phyloP scores from a whole-genome alignment of 345 rosid genomes.

The Populus tremula region DNA sequence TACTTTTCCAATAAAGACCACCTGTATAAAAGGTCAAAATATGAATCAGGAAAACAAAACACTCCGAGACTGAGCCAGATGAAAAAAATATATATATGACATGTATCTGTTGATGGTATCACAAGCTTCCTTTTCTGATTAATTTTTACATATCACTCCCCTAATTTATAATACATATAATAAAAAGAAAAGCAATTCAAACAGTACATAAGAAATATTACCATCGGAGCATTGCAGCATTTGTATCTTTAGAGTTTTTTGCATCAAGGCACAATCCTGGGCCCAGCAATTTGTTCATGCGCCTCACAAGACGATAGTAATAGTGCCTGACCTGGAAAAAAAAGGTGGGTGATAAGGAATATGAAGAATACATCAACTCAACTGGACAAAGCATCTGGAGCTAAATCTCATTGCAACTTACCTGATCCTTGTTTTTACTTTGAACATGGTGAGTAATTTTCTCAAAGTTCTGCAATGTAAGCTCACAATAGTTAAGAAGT shows the following conservation, averaged over 20 bases:
- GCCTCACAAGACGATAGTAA: slow-evolving; percentile 93
- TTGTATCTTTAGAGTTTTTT: slow-evolving; percentile 95
- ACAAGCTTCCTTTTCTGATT: background rate
- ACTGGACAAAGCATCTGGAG: slow-evolving; percentile 1
- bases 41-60: background rate
- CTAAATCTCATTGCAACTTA: slow-evolving; percentile 25
- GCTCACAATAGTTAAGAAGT: slow-evolving; percentile 17
- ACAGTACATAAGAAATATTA: slow-evolving; percentile 26
- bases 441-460: slow-evolving; percentile 92
- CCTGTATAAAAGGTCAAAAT: slow-evolving; percentile 48
- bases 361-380: slow-evolving; percentile 10
- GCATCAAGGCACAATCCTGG: slow-evolving; percentile 92
- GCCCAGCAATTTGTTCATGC: slow-evolving; percentile 96
- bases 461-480: slow-evolving; percentile 77
- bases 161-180: background rate
- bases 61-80: background rate
- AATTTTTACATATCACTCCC: background rate
- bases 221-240: slow-evolving; percentile 99
- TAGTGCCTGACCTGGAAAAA: slow-evolving; percentile 91
- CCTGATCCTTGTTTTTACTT: slow-evolving; percentile 99
- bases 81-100: background rate
- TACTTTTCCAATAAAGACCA: slow-evolving; percentile 98
- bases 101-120: background rate
- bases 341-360: slow-evolving; percentile 8
- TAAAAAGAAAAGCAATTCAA: background rate